phyloP scores from a whole-genome alignment of 2,329 filamentous ascomycete species.

The Fusarium concolor region DNA sequence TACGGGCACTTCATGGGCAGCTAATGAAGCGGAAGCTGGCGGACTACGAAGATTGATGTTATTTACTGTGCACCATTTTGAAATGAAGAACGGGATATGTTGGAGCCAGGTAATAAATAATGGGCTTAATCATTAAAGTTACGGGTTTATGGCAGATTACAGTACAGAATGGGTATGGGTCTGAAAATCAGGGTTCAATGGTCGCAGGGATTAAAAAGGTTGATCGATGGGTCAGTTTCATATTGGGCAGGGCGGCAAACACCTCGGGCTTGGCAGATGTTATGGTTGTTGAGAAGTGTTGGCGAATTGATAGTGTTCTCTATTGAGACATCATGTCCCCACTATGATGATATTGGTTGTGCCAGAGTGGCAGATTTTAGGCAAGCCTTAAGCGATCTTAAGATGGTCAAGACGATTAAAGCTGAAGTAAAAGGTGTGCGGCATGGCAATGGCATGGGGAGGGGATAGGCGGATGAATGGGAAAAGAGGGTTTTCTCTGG shows the following conservation, averaged over 20 bases:
- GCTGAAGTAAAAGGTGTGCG: conserved; percentile 9
- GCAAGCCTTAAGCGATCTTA: conserved; percentile 18
- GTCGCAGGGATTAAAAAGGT: conserved; percentile 26
- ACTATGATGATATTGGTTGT: conserved; percentile 6
- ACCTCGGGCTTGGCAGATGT: conserved; percentile 5
- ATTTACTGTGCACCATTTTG: not conserved
- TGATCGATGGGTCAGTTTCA: conserved; percentile 21
- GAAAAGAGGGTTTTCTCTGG: not conserved
- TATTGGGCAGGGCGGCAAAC: conserved; percentile 6
- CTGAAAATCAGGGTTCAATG: conserved; percentile 37
- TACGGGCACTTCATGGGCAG: conserved; percentile 39
- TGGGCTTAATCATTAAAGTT: not conserved
- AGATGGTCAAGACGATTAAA: conserved; percentile 1
- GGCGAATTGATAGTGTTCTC: not conserved
- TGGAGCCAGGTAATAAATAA: not conserved
- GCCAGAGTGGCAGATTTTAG: not conserved
- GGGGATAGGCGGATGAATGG: conserved; percentile 19
- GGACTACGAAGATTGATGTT: conserved; percentile 1
- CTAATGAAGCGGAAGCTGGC: conserved; percentile 19
- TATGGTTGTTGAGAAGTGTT: not conserved
- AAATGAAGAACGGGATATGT: not conserved
- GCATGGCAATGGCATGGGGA: not conserved
- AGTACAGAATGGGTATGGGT: not conserved
- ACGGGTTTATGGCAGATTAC: not conserved
- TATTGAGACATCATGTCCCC: conserved; percentile 7